Evolutionary conservation across 306 rosid genomes (phyloP), one percentile per base, ranked within the genome.

Genomic region (Oemleria cerasiformis): DNA sequence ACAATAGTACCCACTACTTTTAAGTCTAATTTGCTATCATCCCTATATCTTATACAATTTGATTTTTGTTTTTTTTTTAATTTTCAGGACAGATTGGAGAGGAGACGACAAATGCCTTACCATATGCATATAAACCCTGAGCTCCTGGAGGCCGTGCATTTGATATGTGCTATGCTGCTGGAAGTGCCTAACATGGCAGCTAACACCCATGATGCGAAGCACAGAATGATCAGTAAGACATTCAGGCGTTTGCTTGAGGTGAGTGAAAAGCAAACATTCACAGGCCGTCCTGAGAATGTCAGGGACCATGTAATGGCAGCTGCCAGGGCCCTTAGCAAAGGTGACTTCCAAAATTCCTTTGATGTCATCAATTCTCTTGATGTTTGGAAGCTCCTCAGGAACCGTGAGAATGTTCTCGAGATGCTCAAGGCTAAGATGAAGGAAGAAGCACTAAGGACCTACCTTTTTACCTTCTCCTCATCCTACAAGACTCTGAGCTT

Each of bases 91-190:
- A 89, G 99, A 76, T 74, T 89, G 83, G 99, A 95, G 87, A 84
- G 99, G 78, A 89, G 97, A 71, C 86, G 99, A 4, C 97, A 91
- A 81, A 95, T 95, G 99, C 99, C 99, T 41, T 95, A 91, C 77
- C 99, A 95, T 66, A 95, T 95, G 99, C 99, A 95, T 81, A 95
- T 95, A 58, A 95, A 89, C 83, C 97, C 90, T 34, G 99, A 95
- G 88, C 97, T 91, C 62, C 60, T 92, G 78, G 99, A 95, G 79
- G 75, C 96, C 0, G 96, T 95, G 49, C 99, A 95, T 85, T 85
- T 95, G 75, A 88, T 82, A 78, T 84, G 96, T 75, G 97, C 97
- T 50, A 95, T 95, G 97, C 87, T 95, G 78, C 89, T 95, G 54
- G 99, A 95, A 84, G 97, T 95, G 63, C 99, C 99, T 38, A 91